Conservation (phyloP, 768 basidiomycete species). For the Amanita rubescens region DNA sequence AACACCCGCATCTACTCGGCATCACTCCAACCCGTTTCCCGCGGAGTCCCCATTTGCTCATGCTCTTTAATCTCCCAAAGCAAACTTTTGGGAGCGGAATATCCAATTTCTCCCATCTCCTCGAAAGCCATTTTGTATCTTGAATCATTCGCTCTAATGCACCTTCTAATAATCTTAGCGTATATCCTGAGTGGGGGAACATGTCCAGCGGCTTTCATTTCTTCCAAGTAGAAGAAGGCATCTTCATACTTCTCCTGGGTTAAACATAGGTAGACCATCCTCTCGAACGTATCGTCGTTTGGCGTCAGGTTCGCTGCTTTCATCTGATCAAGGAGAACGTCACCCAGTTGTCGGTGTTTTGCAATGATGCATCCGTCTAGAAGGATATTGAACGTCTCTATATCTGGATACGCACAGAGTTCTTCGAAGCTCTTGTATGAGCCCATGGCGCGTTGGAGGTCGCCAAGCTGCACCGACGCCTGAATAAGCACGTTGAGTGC, state of each 20-base stretch:
- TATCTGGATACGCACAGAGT: conserved; percentile 47
- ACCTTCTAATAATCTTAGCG: conserved; percentile 50
- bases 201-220: conserved; percentile 65
- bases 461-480: conserved; percentile 52
- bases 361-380: conserved; percentile 56
- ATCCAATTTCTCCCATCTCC: conserved; percentile 64
- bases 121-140: conserved; percentile 58
- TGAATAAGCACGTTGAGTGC: conserved; percentile 62
- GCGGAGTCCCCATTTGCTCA: no score
- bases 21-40: no score
- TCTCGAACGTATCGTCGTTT: conserved; percentile 55
- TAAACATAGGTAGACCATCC: conserved; percentile 62
- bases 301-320: conserved; percentile 47
- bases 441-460: conserved; percentile 71
- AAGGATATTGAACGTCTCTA: conserved; percentile 63
- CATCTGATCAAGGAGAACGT: conserved; percentile 61
- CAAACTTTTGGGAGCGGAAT: conserved; percentile 25
- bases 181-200: conserved; percentile 53
- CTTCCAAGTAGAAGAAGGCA: conserved; percentile 83
- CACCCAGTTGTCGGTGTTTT: conserved; percentile 58
- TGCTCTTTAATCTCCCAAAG: conserved; percentile 15
- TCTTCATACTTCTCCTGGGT: conserved; percentile 73
- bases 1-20: conserved; percentile 5
- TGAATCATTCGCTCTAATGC: conserved; percentile 45
- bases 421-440: conserved; percentile 60